Percentiles rank a stretch among this genome's conserved stretches.
Evolutionary conservation across 1,284 basidiomycete genomes (phyloP).

Genomic region (Mycena citricolor): DNA sequence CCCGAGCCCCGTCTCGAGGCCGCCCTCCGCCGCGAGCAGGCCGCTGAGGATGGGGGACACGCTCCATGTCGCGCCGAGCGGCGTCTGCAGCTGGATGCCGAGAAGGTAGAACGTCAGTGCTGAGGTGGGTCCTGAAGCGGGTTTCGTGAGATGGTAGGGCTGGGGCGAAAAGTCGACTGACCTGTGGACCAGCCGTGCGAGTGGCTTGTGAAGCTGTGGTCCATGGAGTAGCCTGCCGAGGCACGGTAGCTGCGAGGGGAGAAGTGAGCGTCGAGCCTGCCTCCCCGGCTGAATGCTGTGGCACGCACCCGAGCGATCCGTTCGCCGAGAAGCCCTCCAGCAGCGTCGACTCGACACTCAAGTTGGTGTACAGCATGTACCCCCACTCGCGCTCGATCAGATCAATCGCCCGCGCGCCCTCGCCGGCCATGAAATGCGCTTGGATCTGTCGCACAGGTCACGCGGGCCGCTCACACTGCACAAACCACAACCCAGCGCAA

Average conservation of each 20-base stretch:
- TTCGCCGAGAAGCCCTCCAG: constrained; percentile 53
- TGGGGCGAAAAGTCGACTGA: neutral
- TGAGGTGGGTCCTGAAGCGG: constrained; percentile 26
- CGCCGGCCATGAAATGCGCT: constrained; percentile 50
- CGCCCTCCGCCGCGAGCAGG: constrained; percentile 39
- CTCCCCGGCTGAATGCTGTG: neutral
- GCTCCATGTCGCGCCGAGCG: constrained; percentile 41
- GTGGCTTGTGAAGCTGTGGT: constrained; percentile 48
- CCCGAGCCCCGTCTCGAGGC: constrained; percentile 44
- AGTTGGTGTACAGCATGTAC: constrained; percentile 52
- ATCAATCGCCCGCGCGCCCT: constrained; percentile 48
- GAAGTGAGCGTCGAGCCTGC: neutral
- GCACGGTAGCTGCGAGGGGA: constrained; percentile 36
- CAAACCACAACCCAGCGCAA: neutral
- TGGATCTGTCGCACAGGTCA: no score
- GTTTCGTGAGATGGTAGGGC: neutral
- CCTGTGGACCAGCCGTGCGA: constrained; percentile 38
- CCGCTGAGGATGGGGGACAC: constrained; percentile 43
- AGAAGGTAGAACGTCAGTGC: constrained; percentile 45
- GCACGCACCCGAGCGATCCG: constrained; percentile 45
- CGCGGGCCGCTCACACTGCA: no score
- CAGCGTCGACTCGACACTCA: constrained; percentile 50
- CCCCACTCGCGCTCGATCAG: constrained; percentile 51
- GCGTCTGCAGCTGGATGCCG: constrained; percentile 40
- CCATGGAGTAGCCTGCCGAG: constrained; percentile 48